A percentile compares a stretch with the other conserved stretches of the same genome.
These are phyloP conservation scores for Myxozyma mucilagina DNA, from an alignment of 805 yeast genomes.

Conservation along the genomic window DNA sequence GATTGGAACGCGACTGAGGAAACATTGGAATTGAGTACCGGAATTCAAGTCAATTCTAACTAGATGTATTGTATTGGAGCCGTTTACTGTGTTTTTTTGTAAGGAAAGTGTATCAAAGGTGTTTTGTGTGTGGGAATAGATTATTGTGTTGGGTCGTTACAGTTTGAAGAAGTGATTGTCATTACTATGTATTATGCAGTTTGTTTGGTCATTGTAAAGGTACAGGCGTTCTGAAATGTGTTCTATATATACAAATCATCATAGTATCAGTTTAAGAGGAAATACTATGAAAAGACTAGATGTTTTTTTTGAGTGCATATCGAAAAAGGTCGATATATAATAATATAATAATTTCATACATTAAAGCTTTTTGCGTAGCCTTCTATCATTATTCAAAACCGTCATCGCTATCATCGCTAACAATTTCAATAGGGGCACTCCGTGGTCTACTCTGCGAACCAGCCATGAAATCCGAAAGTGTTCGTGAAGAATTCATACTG, in stretches of 20 bases:
- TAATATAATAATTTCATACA: not conserved
- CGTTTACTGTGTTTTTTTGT: not conserved
- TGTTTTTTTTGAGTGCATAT: no score
- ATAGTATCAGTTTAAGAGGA: no score
- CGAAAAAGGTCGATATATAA: no score
- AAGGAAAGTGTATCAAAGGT: no score
- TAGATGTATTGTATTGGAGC: not conserved
- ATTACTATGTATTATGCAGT: no score
- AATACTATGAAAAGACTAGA: no score
- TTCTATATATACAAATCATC: no score
- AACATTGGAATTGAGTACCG: constrained; percentile 13
- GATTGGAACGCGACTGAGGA: constrained; percentile 18
- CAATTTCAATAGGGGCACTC: constrained; percentile 10
- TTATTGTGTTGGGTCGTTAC: no score
- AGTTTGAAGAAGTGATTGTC: no score
- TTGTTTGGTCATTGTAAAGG: no score
- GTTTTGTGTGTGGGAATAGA: no score
- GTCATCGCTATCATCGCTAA: constrained; percentile 28
- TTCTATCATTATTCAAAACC: constrained; percentile 19
- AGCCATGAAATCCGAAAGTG: not conserved
- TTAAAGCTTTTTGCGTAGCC: not conserved
- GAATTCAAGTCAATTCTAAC: not conserved
- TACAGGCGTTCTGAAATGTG: no score
- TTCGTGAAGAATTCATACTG: not conserved
- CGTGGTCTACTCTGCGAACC: constrained; percentile 3